Evolutionary conservation across 805 yeast genomes (phyloP).

Genomic region (Brettanomyces bruxellensis): DNA sequence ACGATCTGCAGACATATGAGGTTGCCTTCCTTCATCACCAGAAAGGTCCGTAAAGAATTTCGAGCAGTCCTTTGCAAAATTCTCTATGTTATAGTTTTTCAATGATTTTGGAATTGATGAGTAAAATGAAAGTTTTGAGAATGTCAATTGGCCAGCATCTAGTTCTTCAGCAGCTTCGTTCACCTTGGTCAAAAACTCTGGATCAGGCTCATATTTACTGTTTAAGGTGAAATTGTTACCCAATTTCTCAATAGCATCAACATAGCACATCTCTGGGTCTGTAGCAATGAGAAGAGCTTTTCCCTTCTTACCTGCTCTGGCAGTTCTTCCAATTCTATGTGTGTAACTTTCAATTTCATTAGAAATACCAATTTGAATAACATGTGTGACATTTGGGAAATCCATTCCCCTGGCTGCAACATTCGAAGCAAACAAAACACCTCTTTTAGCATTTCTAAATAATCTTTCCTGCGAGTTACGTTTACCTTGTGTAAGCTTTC

Average conservation of each 20-base stretch:
- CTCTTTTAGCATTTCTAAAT: conserved; percentile 29
- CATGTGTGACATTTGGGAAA: conserved; percentile 81
- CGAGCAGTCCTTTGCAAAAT: conserved; percentile 25
- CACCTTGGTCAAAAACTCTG: conserved; percentile 27
- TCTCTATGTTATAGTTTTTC: conserved; percentile 24
- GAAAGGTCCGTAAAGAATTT: conserved; percentile 20
- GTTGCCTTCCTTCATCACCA: conserved; percentile 9
- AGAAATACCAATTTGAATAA: conserved; percentile 76
- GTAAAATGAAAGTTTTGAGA: conserved; percentile 10
- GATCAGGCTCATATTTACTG: conserved; percentile 28
- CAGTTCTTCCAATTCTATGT: conserved; percentile 94
- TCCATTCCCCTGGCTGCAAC: conserved; percentile 97
- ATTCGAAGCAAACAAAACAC: conserved; percentile 75
- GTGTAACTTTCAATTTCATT: conserved; percentile 68
- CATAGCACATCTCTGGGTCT: conserved; percentile 47
- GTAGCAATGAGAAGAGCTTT: conserved; percentile 54
- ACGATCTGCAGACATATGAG: conserved; percentile 3
- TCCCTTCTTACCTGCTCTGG: conserved; percentile 82
- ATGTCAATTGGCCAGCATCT: conserved; percentile 9
- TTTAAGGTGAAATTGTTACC: conserved; percentile 44
- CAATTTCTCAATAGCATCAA: conserved; percentile 39
- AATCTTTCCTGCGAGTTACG: conserved; percentile 33
- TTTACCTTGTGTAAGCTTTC: conserved; percentile 59
- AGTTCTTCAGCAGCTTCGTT: conserved; percentile 23
- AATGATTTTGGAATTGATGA: conserved; percentile 14